Percentiles rank a stretch among this genome's conserved stretches.
phyloP scores from a whole-genome alignment of 1,284 basidiomycete species.

The Sporisorium reilianum region DNA sequence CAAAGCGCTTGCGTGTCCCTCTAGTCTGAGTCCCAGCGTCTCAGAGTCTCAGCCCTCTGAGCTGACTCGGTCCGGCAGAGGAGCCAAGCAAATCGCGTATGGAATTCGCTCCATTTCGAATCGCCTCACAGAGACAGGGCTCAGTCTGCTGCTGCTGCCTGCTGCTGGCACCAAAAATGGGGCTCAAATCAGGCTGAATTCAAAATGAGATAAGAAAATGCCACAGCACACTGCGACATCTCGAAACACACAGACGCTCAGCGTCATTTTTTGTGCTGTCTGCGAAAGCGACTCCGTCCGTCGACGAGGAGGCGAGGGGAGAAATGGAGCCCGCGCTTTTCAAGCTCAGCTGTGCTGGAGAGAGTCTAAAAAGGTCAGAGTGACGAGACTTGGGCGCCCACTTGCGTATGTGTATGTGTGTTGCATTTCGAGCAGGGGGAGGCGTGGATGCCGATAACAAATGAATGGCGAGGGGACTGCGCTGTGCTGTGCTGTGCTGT shows the following conservation, averaged over 20 bases:
- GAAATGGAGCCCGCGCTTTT: not conserved
- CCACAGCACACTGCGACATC: not conserved
- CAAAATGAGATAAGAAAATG: constrained; percentile 8
- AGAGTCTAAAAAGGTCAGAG: not conserved
- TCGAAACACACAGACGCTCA: too few relatives aligned
- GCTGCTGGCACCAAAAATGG: not conserved
- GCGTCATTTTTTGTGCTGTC: not conserved
- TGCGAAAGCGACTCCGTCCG: not conserved
- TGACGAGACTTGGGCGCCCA: not conserved
- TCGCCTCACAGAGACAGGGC: constrained; percentile 3
- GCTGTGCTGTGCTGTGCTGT: constrained; percentile 20
- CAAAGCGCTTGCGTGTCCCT: too few relatives aligned
- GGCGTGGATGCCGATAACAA: constrained; percentile 1
- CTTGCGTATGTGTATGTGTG: not conserved
- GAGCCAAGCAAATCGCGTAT: not conserved
- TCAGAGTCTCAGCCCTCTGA: constrained; percentile 1
- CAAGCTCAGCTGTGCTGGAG: not conserved
- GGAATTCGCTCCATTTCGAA: constrained; percentile 21
- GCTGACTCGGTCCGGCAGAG: constrained; percentile 1
- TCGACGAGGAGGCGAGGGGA: too few relatives aligned
- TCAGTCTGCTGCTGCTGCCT: too few relatives aligned
- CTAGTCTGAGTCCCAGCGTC: too few relatives aligned
- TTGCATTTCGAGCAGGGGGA: not conserved
- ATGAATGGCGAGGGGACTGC: not conserved
- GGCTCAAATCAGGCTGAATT: constrained; percentile 9